These are phyloP conservation scores for Jasminum sambac DNA, from an alignment of 257 asterid species.

Conservation along the genomic window DNA sequence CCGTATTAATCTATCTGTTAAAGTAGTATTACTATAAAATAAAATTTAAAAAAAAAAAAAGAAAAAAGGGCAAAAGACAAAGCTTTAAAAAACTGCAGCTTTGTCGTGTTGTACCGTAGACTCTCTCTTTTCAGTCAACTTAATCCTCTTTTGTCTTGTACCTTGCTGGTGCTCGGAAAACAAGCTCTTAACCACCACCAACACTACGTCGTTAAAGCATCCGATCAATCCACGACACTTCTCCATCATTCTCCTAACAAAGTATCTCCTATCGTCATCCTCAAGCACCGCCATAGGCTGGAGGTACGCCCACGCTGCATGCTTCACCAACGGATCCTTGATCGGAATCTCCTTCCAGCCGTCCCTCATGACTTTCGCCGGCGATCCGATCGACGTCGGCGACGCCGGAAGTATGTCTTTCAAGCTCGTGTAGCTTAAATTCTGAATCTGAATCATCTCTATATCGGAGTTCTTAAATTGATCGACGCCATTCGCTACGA, in stretches of 20 bases:
- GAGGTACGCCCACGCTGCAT: slow-evolving; percentile 94
- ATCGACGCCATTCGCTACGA: slow-evolving; percentile 11
- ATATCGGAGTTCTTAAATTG: slow-evolving; percentile 17
- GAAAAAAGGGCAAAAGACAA: slow-evolving; percentile 22
- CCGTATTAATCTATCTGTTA: too few relatives aligned
- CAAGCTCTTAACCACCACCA: slow-evolving; percentile 31
- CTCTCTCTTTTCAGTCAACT: slow-evolving; percentile 29
- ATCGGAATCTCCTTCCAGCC: slow-evolving; percentile 84
- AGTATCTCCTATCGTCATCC: slow-evolving; percentile 22
- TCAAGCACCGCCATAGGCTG: slow-evolving; percentile 55
- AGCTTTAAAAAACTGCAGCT: slow-evolving; percentile 31
- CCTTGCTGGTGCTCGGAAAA: background rate
- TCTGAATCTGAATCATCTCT: slow-evolving; percentile 39
- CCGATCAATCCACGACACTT: slow-evolving; percentile 37
- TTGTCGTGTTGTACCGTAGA: slow-evolving; percentile 9
- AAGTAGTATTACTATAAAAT: too few relatives aligned
- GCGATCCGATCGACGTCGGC: slow-evolving; percentile 37
- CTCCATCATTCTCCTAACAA: slow-evolving; percentile 38
- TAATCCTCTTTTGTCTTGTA: slow-evolving; percentile 7
- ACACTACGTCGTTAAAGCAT: slow-evolving; percentile 55
- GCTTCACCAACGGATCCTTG: slow-evolving; percentile 77
- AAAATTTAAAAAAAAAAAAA: background rate
- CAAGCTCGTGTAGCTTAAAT: slow-evolving; percentile 55
- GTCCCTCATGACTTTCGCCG: slow-evolving; percentile 26
- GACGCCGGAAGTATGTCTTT: slow-evolving; percentile 59